Evolutionary conservation across 2,329 filamentous ascomycete genomes (phyloP), one percentile per base, ranked within the genome.

Genomic region (Tolypocladium sp.): DNA sequence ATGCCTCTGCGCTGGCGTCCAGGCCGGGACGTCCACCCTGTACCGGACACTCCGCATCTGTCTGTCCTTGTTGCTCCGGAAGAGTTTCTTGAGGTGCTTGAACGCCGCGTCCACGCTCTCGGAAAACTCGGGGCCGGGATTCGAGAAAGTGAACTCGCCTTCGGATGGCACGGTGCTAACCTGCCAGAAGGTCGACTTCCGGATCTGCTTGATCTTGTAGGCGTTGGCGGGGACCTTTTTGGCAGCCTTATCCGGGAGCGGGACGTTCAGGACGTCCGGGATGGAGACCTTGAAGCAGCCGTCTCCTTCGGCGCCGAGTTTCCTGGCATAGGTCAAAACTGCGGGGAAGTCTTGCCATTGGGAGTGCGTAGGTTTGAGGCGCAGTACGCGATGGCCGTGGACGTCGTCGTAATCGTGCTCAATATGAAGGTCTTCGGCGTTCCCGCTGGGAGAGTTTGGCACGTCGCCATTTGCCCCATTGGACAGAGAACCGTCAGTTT

Each of bases 271-370:
- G 49, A 67, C 66, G 9, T 64, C 57, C 2, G 73, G 73, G 17
- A 75, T 66, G 30, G 71, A 59, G 7, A 74, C 68, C 62, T 75
- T 75, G 64, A 75, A 75, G 66, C 73, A 75, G 35, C 73, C 73
- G 42, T 75, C 70, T 3, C 63, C 61, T 15, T 68, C 64, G 27
- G 70, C 72, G 22, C 71, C 67, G 2, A 69, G 68, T 10, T 60
- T 63, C 42, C 64, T 65, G 6, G 73, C 73, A 59, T 69, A 69
- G 22, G 68, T 62, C n/a, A 75, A 66, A 41, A 75, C 65, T 22
- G 70, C 62, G 3, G 73, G 68, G 40, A 75, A 75, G 57, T 75
- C 70, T 27, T 63, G 61, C 73, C 73, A 75, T 61, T 75, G 73
- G 30, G 66, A 61, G 6, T 61, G 55, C 0, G 71, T 73, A 10